A percentile compares a stretch with the other conserved stretches of the same genome.
Evolutionary conservation across 2,329 filamentous ascomycete species (phyloP).

Genomic region (Fusarium floridanum): DNA sequence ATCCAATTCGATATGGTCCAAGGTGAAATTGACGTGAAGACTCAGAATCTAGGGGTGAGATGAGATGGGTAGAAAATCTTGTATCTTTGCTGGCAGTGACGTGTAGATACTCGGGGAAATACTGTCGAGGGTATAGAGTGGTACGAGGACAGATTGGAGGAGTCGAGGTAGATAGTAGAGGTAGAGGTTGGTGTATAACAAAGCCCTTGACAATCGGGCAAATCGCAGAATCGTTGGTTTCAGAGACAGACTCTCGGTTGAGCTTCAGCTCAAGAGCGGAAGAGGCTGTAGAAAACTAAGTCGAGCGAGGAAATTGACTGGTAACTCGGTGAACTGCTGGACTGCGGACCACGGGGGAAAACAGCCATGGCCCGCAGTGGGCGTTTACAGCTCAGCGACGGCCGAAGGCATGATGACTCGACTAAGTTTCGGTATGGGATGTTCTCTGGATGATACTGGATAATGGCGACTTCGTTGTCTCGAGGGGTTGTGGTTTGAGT

Average conservation of each 20-base stretch:
- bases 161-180: conserved; percentile 9
- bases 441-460: conserved; percentile 49
- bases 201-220: conserved; percentile 49
- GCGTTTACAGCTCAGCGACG: conserved; percentile 92
- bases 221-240: conserved; percentile 50
- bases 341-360: conserved; percentile 75
- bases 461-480: conserved; percentile 76
- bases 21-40: neutral
- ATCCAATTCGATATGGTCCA: neutral
- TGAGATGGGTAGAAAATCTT: neutral
- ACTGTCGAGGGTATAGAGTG: conserved; percentile 1
- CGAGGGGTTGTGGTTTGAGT: conserved; percentile 49
- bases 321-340: conserved; percentile 86
- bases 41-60: neutral
- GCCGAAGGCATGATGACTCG: conserved; percentile 79
- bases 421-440: conserved; percentile 71
- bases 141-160: conserved; percentile 2
- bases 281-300: conserved; percentile 75
- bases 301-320: conserved; percentile 68
- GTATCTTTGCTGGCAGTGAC: neutral
- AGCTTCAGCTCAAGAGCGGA: conserved; percentile 58
- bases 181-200: conserved; percentile 25
- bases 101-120: conserved; percentile 4
- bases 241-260: conserved; percentile 55
- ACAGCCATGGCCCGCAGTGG: conserved; percentile 77